Evolutionary conservation across 164 flowering plant species (phyloP), one percentile per base, ranked within the genome.

Genomic region (Sedum album): DNA sequence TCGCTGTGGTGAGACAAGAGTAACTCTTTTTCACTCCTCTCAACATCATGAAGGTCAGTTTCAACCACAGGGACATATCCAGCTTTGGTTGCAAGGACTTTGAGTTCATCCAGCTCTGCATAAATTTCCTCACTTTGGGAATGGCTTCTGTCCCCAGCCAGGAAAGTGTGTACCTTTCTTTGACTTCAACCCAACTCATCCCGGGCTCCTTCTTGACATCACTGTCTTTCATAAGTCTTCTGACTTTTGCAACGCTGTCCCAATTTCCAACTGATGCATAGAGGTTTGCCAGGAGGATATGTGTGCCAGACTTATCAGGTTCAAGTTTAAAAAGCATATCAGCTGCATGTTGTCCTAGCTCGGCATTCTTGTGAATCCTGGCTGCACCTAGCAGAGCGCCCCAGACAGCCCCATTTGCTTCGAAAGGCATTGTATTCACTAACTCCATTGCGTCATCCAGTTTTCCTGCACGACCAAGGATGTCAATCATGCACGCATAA

Each of bases 341-440:
- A 23, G 91, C 88, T 33, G 91, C 87, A 31, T 23, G 82, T 68
- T 73, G 68, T 0, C 88, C 88, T 6, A 84, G 73, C 64, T 82
- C 79, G 28, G 81, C 75, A 69, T 83, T 73, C 72, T 81, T 80
- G 62, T 85, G 88, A 39, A 75, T 79, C 74, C 81, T 81, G 20
- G 91, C 83, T 64, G 91, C 88, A 49, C 87, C 86, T 67, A 86
- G 87, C 62, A 86, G 82, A 33, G 87, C 80, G 13, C 91, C 91
- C 88, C 88, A 85, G 25, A 85, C 79, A 41, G 83, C 66, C 5
- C 70, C 83, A 72, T 81, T 79, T 23, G 91, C 82, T 75, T 82
- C 79, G 72, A 79, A 83, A 23, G 88, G 87, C 88, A 85, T 86
- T 11, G 60, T 66, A 28, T 79, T 66, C 7, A 79, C 84, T 11